These are phyloP conservation scores for Globisporangium echinulatum DNA, from an alignment of 352 stramenopile genomes.

Conservation along the genomic window DNA sequence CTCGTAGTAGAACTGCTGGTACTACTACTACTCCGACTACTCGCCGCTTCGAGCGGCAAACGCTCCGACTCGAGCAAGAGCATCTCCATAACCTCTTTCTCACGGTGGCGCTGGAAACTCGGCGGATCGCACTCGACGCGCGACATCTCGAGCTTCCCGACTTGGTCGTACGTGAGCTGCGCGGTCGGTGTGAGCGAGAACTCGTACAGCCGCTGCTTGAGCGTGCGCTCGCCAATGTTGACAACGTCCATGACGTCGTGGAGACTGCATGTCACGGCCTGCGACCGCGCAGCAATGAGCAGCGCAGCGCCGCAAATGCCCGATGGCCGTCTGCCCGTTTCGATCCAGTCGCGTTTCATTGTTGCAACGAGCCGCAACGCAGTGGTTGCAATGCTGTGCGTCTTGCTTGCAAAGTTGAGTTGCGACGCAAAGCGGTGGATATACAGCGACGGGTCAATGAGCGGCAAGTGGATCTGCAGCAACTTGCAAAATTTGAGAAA, in stretches of 20 bases:
- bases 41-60: slow-evolving; percentile 31
- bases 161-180: slow-evolving; percentile 94
- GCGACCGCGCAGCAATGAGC: slow-evolving; percentile 94
- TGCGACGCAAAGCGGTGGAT: slow-evolving; percentile 97
- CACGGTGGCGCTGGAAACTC: slow-evolving; percentile 80
- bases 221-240: slow-evolving; percentile 95
- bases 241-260: slow-evolving; percentile 89
- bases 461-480: slow-evolving; percentile 94
- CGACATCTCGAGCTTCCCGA: slow-evolving; percentile 87
- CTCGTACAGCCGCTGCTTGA: slow-evolving; percentile 94
- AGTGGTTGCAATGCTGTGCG: slow-evolving; percentile 92
- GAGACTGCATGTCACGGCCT: slow-evolving; percentile 89
- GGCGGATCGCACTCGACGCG: slow-evolving; percentile 85
- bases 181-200: slow-evolving; percentile 95
- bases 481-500: slow-evolving; percentile 92
- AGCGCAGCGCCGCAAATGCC: slow-evolving; percentile 97
- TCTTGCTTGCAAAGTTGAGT: slow-evolving; percentile 95
- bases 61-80: slow-evolving; percentile 79
- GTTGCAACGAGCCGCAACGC: slow-evolving; percentile 93
- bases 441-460: slow-evolving; percentile 98
- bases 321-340: slow-evolving; percentile 93
- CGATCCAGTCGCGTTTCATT: slow-evolving; percentile 99
- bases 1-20: no score
- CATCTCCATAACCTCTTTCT: slow-evolving; percentile 89
- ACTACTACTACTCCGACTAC: no score